A percentile compares a stretch with the other conserved stretches of the same genome.
These are phyloP conservation scores for Trichoderma atroviride DNA, from an alignment of 2,329 filamentous ascomycete genomes.

Conservation along the genomic window DNA sequence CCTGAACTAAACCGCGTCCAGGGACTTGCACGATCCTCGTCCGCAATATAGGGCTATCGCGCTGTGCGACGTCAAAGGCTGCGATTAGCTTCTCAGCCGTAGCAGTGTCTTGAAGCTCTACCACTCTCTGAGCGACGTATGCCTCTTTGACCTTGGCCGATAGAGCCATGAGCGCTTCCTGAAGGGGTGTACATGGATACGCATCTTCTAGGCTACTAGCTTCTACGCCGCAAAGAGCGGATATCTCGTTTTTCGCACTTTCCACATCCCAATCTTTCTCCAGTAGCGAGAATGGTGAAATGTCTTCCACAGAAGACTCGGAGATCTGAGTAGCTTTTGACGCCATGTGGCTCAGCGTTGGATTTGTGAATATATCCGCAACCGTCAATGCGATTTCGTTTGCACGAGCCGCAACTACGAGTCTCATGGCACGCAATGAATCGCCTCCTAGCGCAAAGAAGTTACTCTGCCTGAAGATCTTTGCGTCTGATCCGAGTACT, in stretches of 20 bases:
- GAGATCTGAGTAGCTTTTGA: constrained; percentile 28
- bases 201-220: constrained; percentile 52
- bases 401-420: constrained; percentile 49
- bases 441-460: constrained; percentile 56
- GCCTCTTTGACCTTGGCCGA: constrained; percentile 54
- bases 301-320: constrained; percentile 33
- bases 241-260: constrained; percentile 42
- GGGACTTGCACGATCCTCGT: constrained; percentile 53
- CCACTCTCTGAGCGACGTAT: constrained; percentile 55
- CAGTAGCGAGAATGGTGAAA: constrained; percentile 47
- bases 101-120: constrained; percentile 43
- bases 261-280: constrained; percentile 39
- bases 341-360: constrained; percentile 50
- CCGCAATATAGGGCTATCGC: constrained; percentile 48
- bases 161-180: constrained; percentile 58
- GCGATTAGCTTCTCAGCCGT: constrained; percentile 44
- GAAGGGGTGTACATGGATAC: constrained; percentile 58
- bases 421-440: constrained; percentile 55
- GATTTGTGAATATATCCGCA: constrained; percentile 49
- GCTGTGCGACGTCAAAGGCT: constrained; percentile 47
- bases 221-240: constrained; percentile 45
- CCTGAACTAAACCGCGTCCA: constrained; percentile 49
- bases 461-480: constrained; percentile 44
- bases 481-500: constrained; percentile 41
- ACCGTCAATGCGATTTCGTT: constrained; percentile 47